Base-by-base conservation (phyloP, 2,329 filamentous ascomycete species). In the Ramularia endophylla region DNA sequence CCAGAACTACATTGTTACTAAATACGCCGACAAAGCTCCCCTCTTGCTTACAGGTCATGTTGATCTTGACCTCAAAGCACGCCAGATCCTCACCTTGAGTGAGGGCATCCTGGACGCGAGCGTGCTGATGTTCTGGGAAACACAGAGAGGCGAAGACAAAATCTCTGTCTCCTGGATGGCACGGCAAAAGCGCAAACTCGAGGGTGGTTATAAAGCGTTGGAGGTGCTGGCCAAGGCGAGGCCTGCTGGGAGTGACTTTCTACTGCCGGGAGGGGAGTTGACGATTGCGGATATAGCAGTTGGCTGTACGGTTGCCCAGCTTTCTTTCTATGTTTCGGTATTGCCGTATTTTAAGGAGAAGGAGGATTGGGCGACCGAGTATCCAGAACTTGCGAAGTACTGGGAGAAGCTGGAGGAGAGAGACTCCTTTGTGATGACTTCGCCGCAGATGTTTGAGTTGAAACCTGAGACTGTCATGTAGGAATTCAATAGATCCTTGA, bases 391-490 rank as follows among this genome's bases (percentile, higher is more conserved):
- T 8, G 36, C 20, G 8, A 28, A n/a, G 20, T 38, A 27, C 22
- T 38, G 7, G 5, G 20, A 28, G 12, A n/a, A 9, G 20, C n/a
- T 38, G 4, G 25, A 16, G 12, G 17, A 38, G 27, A n/a, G 36
- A 15, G 20, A 28, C 12, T 28, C 20, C 3, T 38, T 38, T 16
- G n/a, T 28, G 22, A 28, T 22, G 36, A 38, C 36, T 12, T 18
- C 17, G n/a, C 22, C 36, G 36, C 13, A 15, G 5, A 38, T 38
- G 36, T 28, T 38, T 27, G 41, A 40, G 35, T 19, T 43, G 28
- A 43, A 20, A 31, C 31, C 41, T 1, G 41, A 40, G 36, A 33
- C 31, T 17, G 41, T 43, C 17, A 36, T 43, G 16, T 43, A 20
- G 68, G n/a, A n/a, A n/a, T n/a, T n/a, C n/a, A n/a, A n/a, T n/a